phyloP scores from a whole-genome alignment of 495 filamentous ascomycete species.

The Hyphodiscus hymeniophilus region DNA sequence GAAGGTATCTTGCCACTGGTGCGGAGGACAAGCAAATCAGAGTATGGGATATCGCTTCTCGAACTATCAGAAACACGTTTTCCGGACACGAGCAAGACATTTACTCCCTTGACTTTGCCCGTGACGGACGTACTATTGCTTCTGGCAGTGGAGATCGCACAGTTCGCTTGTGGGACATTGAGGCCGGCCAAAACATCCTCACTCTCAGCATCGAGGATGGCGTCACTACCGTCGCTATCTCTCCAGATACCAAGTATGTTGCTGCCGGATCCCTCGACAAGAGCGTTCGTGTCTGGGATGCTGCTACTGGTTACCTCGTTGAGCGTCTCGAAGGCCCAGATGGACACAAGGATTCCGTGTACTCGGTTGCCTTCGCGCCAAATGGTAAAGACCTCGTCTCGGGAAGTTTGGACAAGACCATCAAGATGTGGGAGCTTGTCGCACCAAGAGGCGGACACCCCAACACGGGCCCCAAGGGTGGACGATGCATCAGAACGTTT shows the following conservation, averaged over 20 bases:
- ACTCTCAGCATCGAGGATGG: constrained; percentile 83
- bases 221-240: constrained; percentile 87
- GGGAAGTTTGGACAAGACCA: constrained; percentile 86
- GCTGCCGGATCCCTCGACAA: constrained; percentile 85
- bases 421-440: constrained; percentile 89
- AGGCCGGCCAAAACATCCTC: constrained; percentile 62
- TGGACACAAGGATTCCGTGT: constrained; percentile 88
- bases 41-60: constrained; percentile 77
- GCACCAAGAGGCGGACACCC: constrained; percentile 55
- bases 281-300: constrained; percentile 87
- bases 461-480: constrained; percentile 58
- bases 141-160: constrained; percentile 85
- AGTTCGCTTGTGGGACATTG: constrained; percentile 83
- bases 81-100: constrained; percentile 87
- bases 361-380: constrained; percentile 83
- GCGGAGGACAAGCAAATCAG: constrained; percentile 89
- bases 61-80: constrained; percentile 75
- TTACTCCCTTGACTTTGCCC: constrained; percentile 85
- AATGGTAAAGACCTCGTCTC: constrained; percentile 82
- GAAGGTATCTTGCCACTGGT: constrained; percentile 79
- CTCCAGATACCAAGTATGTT: constrained; percentile 77
- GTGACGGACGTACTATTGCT: constrained; percentile 80
- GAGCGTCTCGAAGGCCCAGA: constrained; percentile 80
- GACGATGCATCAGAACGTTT: constrained; percentile 80
- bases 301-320: constrained; percentile 67